Percentiles rank a stretch among this genome's conserved stretches.
phyloP scores from a whole-genome alignment of 371 early-diverging fungal genomes.

The Mucor circinelloides region DNA sequence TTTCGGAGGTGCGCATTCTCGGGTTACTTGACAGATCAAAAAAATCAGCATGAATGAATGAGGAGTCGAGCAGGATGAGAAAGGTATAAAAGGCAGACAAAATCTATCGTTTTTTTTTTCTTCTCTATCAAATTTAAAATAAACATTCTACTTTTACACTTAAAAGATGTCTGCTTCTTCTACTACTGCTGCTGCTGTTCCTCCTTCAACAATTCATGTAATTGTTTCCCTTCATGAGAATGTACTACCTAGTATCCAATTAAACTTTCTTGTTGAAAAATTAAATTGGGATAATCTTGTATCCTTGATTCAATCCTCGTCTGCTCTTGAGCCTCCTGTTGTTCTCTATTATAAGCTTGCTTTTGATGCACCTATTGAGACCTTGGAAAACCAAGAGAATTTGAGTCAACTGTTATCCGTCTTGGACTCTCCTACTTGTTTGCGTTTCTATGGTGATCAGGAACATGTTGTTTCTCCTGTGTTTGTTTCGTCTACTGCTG shows the following conservation, averaged over 20 bases:
- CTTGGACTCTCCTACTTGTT: neutral
- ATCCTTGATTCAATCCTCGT: constrained; percentile 6
- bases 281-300: constrained; percentile 15
- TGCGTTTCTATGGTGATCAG: neutral
- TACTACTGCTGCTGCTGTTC: neutral
- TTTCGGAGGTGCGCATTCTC: neutral
- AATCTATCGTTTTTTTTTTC: neutral
- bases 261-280: constrained; percentile 14
- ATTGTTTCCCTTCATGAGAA: neutral
- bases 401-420: neutral
- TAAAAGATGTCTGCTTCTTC: neutral
- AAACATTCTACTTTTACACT: neutral
- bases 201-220: neutral
- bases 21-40: neutral
- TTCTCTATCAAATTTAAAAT: neutral
- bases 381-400: constrained; percentile 5
- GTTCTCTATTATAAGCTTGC: constrained; percentile 10
- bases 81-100: neutral
- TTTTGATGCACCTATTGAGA: neutral
- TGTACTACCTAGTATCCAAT: neutral
- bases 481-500: neutral
- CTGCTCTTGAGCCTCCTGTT: constrained; percentile 6
- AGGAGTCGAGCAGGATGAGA: neutral
- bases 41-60: neutral
- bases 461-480: neutral